These are phyloP conservation scores for Solanum dulcamara DNA, from an alignment of 257 asterid species.

Conservation along the genomic window DNA sequence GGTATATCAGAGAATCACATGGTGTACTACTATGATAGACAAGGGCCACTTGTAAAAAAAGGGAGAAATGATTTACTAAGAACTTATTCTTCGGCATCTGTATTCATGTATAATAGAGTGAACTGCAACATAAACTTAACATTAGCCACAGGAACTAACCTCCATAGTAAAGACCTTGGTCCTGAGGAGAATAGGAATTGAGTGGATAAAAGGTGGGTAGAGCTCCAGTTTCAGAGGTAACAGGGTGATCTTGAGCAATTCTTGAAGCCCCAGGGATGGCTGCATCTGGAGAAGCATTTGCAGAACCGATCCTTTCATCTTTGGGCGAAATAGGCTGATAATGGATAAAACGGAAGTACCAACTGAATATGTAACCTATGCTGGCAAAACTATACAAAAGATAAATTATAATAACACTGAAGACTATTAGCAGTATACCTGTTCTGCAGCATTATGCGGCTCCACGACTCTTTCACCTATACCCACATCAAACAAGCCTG, in stretches of 20 bases:
- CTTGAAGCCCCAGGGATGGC: conserved; percentile 56
- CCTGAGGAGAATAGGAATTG: conserved; percentile 55
- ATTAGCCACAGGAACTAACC: conserved; percentile 33
- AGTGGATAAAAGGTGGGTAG: conserved; percentile 31
- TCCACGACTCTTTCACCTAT: conserved; percentile 74
- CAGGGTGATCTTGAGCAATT: conserved; percentile 52
- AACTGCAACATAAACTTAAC: not conserved
- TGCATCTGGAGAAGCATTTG: conserved; percentile 57
- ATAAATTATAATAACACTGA: not conserved
- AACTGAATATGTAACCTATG: conserved; percentile 20
- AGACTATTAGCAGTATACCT: conserved; percentile 32
- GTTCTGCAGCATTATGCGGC: conserved; percentile 60
- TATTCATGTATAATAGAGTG: not conserved
- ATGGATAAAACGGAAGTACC: conserved; percentile 22
- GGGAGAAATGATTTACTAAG: not conserved
- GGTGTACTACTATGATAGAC: not conserved
- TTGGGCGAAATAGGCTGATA: conserved; percentile 66
- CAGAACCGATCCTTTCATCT: conserved; percentile 69
- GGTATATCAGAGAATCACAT: not conserved
- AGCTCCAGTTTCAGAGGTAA: conserved; percentile 50
- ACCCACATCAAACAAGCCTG: conserved; percentile 16
- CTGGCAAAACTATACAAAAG: conserved; percentile 8
- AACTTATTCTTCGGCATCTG: not conserved
- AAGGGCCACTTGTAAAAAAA: not conserved
- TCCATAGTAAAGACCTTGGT: conserved; percentile 65